phyloP scores from a whole-genome alignment of 2,329 filamentous ascomycete genomes.

The Aspergillus sp. region DNA sequence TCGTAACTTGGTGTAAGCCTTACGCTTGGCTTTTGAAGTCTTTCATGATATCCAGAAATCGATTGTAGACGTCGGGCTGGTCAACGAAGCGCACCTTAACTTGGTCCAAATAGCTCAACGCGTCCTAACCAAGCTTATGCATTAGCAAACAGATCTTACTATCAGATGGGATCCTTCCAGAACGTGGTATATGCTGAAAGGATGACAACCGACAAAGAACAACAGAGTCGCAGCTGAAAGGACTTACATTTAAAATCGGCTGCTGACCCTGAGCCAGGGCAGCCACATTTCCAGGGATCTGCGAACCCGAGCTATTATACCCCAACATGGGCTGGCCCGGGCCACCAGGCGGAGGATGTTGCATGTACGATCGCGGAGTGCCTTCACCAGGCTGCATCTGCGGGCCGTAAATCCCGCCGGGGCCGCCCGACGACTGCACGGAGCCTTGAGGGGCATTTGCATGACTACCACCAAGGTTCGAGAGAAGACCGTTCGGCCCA shows the following conservation, averaged over 20 bases:
- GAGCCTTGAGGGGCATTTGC: slow-evolving; percentile 45
- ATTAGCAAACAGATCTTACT: slow-evolving; percentile 7
- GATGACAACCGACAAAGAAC: slow-evolving; percentile 4
- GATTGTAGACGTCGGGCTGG: slow-evolving; percentile 93
- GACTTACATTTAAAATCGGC: slow-evolving; percentile 61
- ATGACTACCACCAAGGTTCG: slow-evolving; percentile 57
- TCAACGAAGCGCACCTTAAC: slow-evolving; percentile 98
- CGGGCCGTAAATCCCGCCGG: slow-evolving; percentile 59
- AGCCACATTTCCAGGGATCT: slow-evolving; percentile 43
- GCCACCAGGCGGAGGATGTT: slow-evolving; percentile 51
- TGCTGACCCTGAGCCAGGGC: slow-evolving; percentile 68
- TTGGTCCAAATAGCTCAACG: slow-evolving; percentile 91
- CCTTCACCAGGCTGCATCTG: slow-evolving; percentile 53
- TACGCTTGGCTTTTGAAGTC: slow-evolving; percentile 97
- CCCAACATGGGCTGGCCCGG: slow-evolving; percentile 45
- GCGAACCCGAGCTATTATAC: slow-evolving; percentile 35
- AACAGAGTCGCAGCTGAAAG: not conserved
- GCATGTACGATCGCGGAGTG: slow-evolving; percentile 48
- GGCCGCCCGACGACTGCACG: slow-evolving; percentile 51
- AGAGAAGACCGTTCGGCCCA: slow-evolving; percentile 79
- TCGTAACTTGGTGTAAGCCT: slow-evolving; percentile 29
- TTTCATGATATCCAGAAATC: slow-evolving; percentile 98
- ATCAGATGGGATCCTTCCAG: slow-evolving; percentile 1
- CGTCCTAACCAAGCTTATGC: slow-evolving; percentile 52
- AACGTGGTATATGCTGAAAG: not conserved